Evolutionary conservation across 2,329 filamentous ascomycete genomes (phyloP).

Genomic region (Dactylellina drechsleri): DNA sequence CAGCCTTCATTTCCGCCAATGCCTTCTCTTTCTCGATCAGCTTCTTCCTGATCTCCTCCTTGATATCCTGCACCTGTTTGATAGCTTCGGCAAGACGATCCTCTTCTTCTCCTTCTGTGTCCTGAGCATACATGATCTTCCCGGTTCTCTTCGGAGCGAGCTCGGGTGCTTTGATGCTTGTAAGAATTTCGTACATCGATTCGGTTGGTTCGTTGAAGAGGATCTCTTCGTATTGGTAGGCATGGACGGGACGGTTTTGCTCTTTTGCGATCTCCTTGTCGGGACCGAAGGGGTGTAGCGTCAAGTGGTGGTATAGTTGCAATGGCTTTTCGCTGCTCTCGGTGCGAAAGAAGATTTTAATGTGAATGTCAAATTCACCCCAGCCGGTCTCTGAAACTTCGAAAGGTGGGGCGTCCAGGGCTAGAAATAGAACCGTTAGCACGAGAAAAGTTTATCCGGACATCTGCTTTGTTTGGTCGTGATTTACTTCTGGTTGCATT

Average conservation of each 20-base stretch:
- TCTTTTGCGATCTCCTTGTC: constrained; percentile 69
- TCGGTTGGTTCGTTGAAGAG: constrained; percentile 98
- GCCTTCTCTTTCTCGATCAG: constrained; percentile 58
- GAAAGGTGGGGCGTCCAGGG: constrained; percentile 82
- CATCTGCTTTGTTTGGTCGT: neutral
- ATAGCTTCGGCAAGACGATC: constrained; percentile 58
- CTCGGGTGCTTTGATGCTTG: constrained; percentile 60
- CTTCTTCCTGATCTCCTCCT: constrained; percentile 57
- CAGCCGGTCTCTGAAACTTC: constrained; percentile 92
- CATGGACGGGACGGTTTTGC: constrained; percentile 71
- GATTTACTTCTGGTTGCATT: constrained; percentile 78
- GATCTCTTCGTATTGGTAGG: constrained; percentile 90
- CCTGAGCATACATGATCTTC: constrained; percentile 57
- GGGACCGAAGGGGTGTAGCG: constrained; percentile 85
- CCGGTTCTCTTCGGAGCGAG: constrained; percentile 50
- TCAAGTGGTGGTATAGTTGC: constrained; percentile 91
- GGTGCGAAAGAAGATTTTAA: constrained; percentile 91
- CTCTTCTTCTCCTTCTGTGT: constrained; percentile 58
- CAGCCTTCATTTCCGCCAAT: constrained; percentile 58
- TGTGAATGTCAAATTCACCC: constrained; percentile 96
- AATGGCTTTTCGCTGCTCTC: constrained; percentile 92
- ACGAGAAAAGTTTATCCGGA: no score
- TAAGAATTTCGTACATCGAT: constrained; percentile 87
- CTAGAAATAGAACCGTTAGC: constrained; percentile 36
- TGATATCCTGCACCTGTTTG: constrained; percentile 58